Percentiles rank a stretch among this genome's conserved stretches.
phyloP scores from a whole-genome alignment of 495 filamentous ascomycete genomes.

The Collariella sp. region DNA sequence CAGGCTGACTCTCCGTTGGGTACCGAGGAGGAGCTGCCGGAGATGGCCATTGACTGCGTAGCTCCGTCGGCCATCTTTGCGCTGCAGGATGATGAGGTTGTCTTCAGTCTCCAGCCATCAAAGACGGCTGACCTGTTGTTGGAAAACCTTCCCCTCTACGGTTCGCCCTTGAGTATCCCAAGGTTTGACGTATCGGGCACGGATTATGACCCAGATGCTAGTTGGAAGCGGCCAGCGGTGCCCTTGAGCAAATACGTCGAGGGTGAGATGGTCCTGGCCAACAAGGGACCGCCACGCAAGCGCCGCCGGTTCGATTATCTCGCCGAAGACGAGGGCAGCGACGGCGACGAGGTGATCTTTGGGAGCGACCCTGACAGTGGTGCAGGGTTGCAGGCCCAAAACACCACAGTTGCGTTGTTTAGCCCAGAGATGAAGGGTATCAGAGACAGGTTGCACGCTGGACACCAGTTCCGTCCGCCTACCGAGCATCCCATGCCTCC shows the following conservation, averaged over 20 bases:
- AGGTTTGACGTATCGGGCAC: slow-evolving; percentile 46
- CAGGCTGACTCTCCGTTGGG: slow-evolving; percentile 43
- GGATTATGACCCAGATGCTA: slow-evolving; percentile 55
- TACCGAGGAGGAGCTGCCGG: slow-evolving; percentile 38
- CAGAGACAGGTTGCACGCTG: slow-evolving; percentile 82
- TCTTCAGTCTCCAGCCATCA: slow-evolving; percentile 67
- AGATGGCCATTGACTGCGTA: slow-evolving; percentile 37
- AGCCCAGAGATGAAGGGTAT: slow-evolving; percentile 81
- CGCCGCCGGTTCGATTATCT: slow-evolving; percentile 71
- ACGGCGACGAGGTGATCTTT: slow-evolving; percentile 41
- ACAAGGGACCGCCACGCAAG: slow-evolving; percentile 61
- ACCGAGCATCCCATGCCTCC: slow-evolving; percentile 82
- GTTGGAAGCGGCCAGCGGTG: slow-evolving; percentile 68
- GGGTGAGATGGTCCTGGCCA: slow-evolving; percentile 64
- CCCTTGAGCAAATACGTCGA: slow-evolving; percentile 78
- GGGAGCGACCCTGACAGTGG: slow-evolving; percentile 34
- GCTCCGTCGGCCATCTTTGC: slow-evolving; percentile 75
- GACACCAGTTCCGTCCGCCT: slow-evolving; percentile 87
- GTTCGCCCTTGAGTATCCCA: slow-evolving; percentile 52
- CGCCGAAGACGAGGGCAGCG: slow-evolving; percentile 56
- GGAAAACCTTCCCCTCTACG: slow-evolving; percentile 73
- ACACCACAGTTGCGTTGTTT: slow-evolving; percentile 77
- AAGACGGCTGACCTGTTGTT: slow-evolving; percentile 72
- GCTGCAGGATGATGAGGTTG: slow-evolving; percentile 69
- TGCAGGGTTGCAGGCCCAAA: slow-evolving; percentile 53